Base-by-base conservation (phyloP, 2,329 filamentous ascomycete species). In the Xylaria sp. region DNA sequence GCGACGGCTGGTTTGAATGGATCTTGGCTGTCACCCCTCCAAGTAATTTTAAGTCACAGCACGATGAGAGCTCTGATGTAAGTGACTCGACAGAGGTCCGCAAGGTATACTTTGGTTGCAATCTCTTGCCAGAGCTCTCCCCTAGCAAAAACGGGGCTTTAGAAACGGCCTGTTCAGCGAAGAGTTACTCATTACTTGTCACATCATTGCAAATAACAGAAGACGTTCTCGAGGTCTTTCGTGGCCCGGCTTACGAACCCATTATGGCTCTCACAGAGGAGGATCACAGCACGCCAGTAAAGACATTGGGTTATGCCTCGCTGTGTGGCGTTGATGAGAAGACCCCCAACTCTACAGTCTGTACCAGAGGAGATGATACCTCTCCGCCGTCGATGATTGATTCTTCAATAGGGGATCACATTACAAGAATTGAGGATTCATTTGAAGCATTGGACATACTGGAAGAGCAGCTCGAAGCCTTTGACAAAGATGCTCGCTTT, bases 391-490 rank as follows among this genome's bases (percentile, higher is more conserved):
- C 81, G 73, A 79, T 81, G 13, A 80, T 69, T 46, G 73, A 77
- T 54, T 75, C 78, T 44, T 77, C 84, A 51, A 69, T 60, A 31
- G 51, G 72, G 49, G 79, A 80, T 58, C 74, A 75, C 33, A 71
- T 80, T 40, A 76, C 78, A 31, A 85, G 87, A 20, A 90, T 90
- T 59, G 89, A 90, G 74, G 88, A 90, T 75, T 90, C 88, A 1
- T 80, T 90, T 9, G 88, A 89, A 75, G 88, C 87, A 70, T 80
- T 90, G 23, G 89, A 90, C 74, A 81, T 83, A 68, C 81, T 90
- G 17, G 88, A 90, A 71, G 88, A 90, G 38, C 83, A 89, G 59
- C 81, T 90, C 10, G 88, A 90, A 71, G 86, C 83, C 1, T 80
- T 89, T 40, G 75, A 81, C 59, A 66, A 75, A 42, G 76, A 75